A percentile compares a stretch with the other conserved stretches of the same genome.
Conservation (phyloP, 345 rosid genomes). For the Corchorus capsularis region DNA sequence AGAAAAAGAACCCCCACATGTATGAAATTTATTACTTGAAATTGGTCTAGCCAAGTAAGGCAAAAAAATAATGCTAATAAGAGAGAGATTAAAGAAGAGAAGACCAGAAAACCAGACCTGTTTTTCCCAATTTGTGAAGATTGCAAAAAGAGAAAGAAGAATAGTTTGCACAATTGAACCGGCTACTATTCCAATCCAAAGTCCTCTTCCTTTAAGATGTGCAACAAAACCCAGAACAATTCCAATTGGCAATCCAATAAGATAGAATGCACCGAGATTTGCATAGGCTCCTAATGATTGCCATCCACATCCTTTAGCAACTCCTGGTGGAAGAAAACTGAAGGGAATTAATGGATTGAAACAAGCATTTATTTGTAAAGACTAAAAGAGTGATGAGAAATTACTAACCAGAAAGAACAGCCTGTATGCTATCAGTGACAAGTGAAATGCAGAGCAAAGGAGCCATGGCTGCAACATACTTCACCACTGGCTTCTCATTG, state of each 20-base stretch:
- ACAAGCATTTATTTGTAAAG: not conserved
- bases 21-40: not conserved
- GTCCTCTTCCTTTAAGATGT: constrained; percentile 1
- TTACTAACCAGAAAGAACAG: constrained; percentile 34
- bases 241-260: constrained; percentile 54
- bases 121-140: constrained; percentile 21
- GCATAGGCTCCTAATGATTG: constrained; percentile 54
- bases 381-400: not conserved
- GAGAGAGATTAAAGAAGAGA: not conserved
- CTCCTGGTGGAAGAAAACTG: constrained; percentile 38
- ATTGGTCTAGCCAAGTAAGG: not conserved
- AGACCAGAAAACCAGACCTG: constrained; percentile 2
- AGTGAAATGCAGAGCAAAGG: constrained; percentile 18
- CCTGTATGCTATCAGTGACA: constrained; percentile 18
- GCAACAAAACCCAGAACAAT: constrained; percentile 45
- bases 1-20: not conserved
- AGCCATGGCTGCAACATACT: not conserved
- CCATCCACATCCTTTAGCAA: constrained; percentile 83
- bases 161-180: constrained; percentile 21
- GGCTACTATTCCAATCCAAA: constrained; percentile 21
- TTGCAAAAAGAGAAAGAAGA: constrained; percentile 9
- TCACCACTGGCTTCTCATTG: constrained; percentile 12
- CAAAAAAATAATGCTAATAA: no score
- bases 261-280: constrained; percentile 58
- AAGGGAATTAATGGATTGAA: not conserved